Evolutionary conservation across 2,329 filamentous ascomycete species (phyloP).

Genomic region (Penicillium sp.): DNA sequence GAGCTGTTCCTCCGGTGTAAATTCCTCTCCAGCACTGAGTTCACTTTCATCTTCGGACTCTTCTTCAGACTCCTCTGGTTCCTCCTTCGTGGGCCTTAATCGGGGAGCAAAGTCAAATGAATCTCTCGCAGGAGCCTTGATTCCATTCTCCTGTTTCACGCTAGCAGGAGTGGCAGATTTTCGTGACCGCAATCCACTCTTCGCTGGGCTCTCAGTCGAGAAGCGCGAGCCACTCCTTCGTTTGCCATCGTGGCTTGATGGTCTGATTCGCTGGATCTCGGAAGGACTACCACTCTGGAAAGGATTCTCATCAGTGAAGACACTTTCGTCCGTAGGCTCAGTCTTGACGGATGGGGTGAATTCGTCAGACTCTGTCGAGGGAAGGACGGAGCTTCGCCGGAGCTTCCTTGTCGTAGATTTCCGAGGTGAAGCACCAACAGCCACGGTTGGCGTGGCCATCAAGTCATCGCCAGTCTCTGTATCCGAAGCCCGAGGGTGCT

Average conservation of each 20-base stretch:
- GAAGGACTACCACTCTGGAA: slow-evolving; percentile 79
- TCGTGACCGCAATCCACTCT: slow-evolving; percentile 29
- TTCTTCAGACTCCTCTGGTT: slow-evolving; percentile 40
- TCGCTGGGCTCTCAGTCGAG: slow-evolving; percentile 31
- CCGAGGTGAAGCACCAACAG: slow-evolving; percentile 30
- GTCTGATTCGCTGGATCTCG: slow-evolving; percentile 45
- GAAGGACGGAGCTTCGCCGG: slow-evolving; percentile 49
- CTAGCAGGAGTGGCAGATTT: slow-evolving; percentile 34
- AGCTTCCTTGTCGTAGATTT: slow-evolving; percentile 53
- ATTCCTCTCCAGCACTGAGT: slow-evolving; percentile 72
- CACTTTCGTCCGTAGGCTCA: slow-evolving; percentile 55
- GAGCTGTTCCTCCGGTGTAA: slow-evolving; percentile 85
- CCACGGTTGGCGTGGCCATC: slow-evolving; percentile 38
- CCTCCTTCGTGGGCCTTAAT: slow-evolving; percentile 28
- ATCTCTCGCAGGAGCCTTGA: slow-evolving; percentile 56
- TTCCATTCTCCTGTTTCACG: slow-evolving; percentile 53
- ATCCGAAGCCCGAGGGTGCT: slow-evolving; percentile 32
- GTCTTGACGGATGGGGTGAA: slow-evolving; percentile 44
- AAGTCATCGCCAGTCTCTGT: slow-evolving; percentile 33
- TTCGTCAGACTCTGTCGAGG: slow-evolving; percentile 38
- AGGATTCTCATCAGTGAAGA: slow-evolving; percentile 87
- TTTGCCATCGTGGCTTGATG: slow-evolving; percentile 41
- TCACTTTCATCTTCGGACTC: slow-evolving; percentile 52
- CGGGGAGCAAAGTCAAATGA: slow-evolving; percentile 60
- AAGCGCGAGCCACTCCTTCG: slow-evolving; percentile 53